Conservation (phyloP, 805 yeast genomes). For the Sugiyamaella smithiae region DNA sequence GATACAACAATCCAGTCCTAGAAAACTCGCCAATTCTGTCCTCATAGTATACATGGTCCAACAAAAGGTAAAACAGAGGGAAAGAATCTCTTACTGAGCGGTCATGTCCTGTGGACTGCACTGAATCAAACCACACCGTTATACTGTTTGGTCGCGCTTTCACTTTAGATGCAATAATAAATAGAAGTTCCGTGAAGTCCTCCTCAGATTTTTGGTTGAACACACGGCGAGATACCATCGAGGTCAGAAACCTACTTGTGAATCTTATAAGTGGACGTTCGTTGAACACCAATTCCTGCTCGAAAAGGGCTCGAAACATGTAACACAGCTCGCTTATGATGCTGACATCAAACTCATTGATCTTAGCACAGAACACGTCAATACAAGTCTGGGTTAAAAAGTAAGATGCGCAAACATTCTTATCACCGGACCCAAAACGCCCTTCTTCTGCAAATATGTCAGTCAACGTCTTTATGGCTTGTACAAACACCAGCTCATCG, state of each 20-base stretch:
- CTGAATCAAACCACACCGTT: slow-evolving; percentile 11
- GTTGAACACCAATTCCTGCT: background rate
- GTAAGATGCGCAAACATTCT: slow-evolving; percentile 10
- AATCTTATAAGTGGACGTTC: background rate
- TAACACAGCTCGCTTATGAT: background rate
- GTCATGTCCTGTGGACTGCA: background rate
- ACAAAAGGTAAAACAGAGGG: slow-evolving; percentile 28
- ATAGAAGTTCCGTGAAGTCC: slow-evolving; percentile 14
- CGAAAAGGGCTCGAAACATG: slow-evolving; percentile 1
- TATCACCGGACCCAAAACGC: background rate
- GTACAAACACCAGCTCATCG: slow-evolving; percentile 4
- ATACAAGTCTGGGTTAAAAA: slow-evolving; percentile 12
- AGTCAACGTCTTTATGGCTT: slow-evolving; percentile 2
- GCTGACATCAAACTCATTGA: background rate
- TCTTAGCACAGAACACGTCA: background rate
- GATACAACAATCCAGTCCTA: slow-evolving; percentile 28
- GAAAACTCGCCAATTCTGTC: slow-evolving; percentile 29
- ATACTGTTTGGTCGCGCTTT: slow-evolving; percentile 11
- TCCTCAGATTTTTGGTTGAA: slow-evolving; percentile 14
- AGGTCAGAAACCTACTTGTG: slow-evolving; percentile 7
- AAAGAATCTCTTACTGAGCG: slow-evolving; percentile 17
- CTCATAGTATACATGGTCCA: slow-evolving; percentile 29
- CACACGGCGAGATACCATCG: slow-evolving; percentile 1
- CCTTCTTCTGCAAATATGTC: slow-evolving; percentile 11
- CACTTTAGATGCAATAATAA: slow-evolving; percentile 13